Percentiles rank a stretch among this genome's conserved stretches.
Evolutionary conservation across 768 basidiomycete genomes (phyloP).

Genomic region (Mycena pura): DNA sequence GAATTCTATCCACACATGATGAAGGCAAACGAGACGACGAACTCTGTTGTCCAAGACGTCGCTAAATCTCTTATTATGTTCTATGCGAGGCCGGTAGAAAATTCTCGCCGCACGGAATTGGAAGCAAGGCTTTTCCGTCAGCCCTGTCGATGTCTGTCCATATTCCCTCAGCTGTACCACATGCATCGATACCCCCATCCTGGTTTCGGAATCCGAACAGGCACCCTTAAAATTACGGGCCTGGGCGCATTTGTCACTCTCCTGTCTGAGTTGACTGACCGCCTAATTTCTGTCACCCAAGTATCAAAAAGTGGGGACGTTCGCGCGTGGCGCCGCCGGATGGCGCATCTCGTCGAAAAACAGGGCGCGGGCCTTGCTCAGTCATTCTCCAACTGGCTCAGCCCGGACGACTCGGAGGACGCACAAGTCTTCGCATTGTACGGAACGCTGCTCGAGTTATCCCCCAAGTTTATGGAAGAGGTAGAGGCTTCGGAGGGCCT

Average conservation of each 20-base stretch:
- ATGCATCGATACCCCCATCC: neutral
- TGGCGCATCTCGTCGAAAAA: neutral
- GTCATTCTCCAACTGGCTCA: neutral
- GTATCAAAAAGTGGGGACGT: neutral
- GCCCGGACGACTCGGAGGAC: neutral
- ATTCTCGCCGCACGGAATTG: neutral
- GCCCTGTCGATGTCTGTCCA: conserved; percentile 1
- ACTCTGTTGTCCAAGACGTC: neutral
- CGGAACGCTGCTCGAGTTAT: neutral
- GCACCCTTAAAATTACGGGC: too few relatives aligned
- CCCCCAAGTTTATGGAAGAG: neutral
- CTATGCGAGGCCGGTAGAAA: neutral
- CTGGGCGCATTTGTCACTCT: neutral
- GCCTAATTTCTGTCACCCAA: neutral
- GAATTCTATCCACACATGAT: neutral
- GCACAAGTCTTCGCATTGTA: neutral
- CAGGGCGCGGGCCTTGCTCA: neutral
- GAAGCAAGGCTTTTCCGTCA: neutral
- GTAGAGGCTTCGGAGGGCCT: neutral
- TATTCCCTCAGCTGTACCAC: neutral
- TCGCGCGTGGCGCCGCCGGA: neutral
- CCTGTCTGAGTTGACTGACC: neutral
- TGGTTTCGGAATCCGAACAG: neutral
- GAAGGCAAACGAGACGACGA: neutral
- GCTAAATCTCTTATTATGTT: conserved; percentile 1